Percentiles rank a stretch among this genome's conserved stretches.
Evolutionary conservation across 768 basidiomycete genomes (phyloP).

Genomic region (Suillus spraguei): DNA sequence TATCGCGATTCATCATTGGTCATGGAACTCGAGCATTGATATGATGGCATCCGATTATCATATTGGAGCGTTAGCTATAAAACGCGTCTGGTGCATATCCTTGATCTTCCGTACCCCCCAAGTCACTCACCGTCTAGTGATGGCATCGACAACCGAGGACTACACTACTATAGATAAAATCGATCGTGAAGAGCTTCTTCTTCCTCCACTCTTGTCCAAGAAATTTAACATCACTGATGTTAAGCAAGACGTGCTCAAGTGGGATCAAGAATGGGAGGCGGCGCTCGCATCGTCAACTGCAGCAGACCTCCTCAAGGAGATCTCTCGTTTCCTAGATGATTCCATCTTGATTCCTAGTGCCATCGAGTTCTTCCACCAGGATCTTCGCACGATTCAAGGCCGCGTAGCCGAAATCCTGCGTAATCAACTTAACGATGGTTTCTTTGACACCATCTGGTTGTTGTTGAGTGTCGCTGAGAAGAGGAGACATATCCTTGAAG

Average conservation of each 20-base stretch:
- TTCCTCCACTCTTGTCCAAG: neutral
- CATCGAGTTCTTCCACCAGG: slow-evolving; percentile 9
- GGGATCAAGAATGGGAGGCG: slow-evolving; percentile 26
- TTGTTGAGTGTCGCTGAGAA: slow-evolving; percentile 18
- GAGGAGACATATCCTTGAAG: slow-evolving; percentile 19
- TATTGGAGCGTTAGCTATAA: neutral
- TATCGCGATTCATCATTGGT: neutral
- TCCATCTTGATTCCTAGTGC: no score
- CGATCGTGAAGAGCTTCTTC: neutral
- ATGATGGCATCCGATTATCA: neutral
- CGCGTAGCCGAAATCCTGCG: neutral
- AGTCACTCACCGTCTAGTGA: neutral
- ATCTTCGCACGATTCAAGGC: neutral
- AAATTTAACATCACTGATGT: slow-evolving; percentile 11
- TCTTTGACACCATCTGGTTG: slow-evolving; percentile 19
- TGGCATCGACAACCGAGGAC: neutral
- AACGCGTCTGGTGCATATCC: neutral
- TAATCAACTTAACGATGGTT: neutral
- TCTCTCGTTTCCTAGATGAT: slow-evolving; percentile 2
- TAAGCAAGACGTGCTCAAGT: slow-evolving; percentile 17
- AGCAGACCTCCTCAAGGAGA: slow-evolving; percentile 13
- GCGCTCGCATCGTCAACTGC: slow-evolving; percentile 13
- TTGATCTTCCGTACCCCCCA: neutral
- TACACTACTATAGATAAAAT: neutral
- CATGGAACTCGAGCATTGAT: neutral